These are phyloP conservation scores for Metschnikowia chrysomelidarum DNA, from an alignment of 805 yeast species.

Conservation along the genomic window DNA sequence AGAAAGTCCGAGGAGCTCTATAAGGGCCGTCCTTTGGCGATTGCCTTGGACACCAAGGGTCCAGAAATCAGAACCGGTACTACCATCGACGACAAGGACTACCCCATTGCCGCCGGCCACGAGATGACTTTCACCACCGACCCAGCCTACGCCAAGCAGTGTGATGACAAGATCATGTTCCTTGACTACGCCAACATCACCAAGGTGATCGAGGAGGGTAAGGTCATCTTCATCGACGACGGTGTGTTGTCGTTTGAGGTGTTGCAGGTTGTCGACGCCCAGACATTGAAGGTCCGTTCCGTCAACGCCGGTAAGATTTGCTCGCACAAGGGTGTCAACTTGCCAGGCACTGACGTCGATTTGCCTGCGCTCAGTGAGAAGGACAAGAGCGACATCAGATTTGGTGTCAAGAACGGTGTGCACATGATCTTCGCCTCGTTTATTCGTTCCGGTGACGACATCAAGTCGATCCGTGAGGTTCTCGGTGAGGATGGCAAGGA, in stretches of 20 bases:
- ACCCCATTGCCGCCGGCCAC: conserved; percentile 79
- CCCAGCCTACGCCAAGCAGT: conserved; percentile 65
- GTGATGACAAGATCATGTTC: conserved; percentile 81
- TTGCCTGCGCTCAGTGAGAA: conserved; percentile 97
- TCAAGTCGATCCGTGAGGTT: conserved; percentile 85
- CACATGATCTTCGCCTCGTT: conserved; percentile 99
- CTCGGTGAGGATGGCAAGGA: conserved; percentile 96
- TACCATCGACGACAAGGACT: conserved; percentile 77
- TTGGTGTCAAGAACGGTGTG: conserved; percentile 96
- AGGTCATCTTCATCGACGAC: conserved; percentile 92
- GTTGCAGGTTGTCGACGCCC: conserved; percentile 71
- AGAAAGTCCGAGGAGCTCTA: conserved; percentile 88
- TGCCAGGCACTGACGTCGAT: conserved; percentile 98
- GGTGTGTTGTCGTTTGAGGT: conserved; percentile 97
- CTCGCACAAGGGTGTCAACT: conserved; percentile 98
- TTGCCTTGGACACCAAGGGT: conserved; percentile 98
- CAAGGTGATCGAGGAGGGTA: conserved; percentile 85
- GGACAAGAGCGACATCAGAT: conserved; percentile 87
- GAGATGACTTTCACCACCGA: conserved; percentile 94
- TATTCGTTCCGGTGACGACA: conserved; percentile 92
- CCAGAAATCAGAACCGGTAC: conserved; percentile 99
- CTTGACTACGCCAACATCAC: conserved; percentile 96
- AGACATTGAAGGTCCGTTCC: conserved; percentile 82
- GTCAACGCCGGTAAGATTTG: conserved; percentile 94
- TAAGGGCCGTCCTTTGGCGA: conserved; percentile 96